These are phyloP conservation scores for Colletotrichum sp. DNA, from an alignment of 2,329 filamentous ascomycete species.

Conservation along the genomic window DNA sequence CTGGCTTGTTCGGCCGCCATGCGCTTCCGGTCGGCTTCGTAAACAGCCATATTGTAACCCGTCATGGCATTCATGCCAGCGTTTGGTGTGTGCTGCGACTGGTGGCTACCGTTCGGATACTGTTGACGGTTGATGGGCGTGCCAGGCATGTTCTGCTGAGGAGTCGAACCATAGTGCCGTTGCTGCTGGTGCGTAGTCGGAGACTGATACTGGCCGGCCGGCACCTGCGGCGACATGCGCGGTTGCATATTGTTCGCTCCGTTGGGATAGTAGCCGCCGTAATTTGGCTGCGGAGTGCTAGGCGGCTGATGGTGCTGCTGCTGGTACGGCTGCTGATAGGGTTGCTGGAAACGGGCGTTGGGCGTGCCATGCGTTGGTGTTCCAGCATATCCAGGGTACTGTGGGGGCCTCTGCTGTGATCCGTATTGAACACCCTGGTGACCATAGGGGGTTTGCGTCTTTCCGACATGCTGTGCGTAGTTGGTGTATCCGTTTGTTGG, in stretches of 20 bases:
- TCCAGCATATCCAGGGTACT: slow-evolving; percentile 40
- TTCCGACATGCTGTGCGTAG: slow-evolving; percentile 56
- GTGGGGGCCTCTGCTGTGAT: slow-evolving; percentile 49
- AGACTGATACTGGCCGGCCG: slow-evolving; percentile 40
- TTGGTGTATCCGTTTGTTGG: slow-evolving; percentile 53
- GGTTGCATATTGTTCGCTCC: slow-evolving; percentile 44
- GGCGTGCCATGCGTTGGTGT: slow-evolving; percentile 45
- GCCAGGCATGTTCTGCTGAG: slow-evolving; percentile 29
- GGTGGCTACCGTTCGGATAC: slow-evolving; percentile 37
- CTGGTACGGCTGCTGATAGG: slow-evolving; percentile 41
- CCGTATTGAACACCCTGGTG: slow-evolving; percentile 57
- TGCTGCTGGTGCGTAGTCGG: slow-evolving; percentile 27
- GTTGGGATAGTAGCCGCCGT: slow-evolving; percentile 47
- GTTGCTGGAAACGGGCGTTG: slow-evolving; percentile 44
- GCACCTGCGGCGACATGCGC: slow-evolving; percentile 50
- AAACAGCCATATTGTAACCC: slow-evolving; percentile 10
- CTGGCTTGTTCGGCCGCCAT: slow-evolving; percentile 53
- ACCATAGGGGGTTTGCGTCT: slow-evolving; percentile 56
- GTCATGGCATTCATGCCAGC: slow-evolving; percentile 28
- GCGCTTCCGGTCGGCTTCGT: slow-evolving; percentile 29
- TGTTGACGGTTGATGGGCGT: slow-evolving; percentile 27
- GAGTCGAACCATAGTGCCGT: slow-evolving; percentile 27
- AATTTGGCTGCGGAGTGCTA: slow-evolving; percentile 42
- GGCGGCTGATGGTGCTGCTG: slow-evolving; percentile 31
- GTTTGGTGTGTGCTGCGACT: slow-evolving; percentile 32